phyloP scores from a whole-genome alignment of 345 rosid species.

The Aquilaria sinensis region DNA sequence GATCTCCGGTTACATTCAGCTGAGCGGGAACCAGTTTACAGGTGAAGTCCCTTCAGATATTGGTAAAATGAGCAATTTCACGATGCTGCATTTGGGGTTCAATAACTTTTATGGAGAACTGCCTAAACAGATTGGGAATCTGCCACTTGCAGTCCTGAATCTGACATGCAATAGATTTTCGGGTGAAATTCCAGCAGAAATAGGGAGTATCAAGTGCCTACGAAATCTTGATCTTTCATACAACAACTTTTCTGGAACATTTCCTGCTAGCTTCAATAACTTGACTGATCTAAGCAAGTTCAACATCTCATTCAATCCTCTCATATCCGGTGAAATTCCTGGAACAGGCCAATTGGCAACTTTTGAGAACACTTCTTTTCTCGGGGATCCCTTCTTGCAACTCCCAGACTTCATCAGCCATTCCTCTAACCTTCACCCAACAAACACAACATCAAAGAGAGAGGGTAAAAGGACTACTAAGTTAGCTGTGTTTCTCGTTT shows the following conservation, averaged over 20 bases:
- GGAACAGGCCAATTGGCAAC: conserved; percentile 73
- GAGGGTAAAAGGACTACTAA: conserved; percentile 20
- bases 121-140: conserved; percentile 47
- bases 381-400: conserved; percentile 60
- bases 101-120: conserved; percentile 50
- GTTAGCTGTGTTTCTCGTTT: conserved; percentile 26
- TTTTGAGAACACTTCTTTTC: conserved; percentile 60
- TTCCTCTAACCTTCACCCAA: conserved; percentile 3
- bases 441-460: background rate
- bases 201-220: conserved; percentile 58
- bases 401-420: conserved; percentile 48
- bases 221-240: conserved; percentile 75
- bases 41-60: conserved; percentile 61
- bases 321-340: conserved; percentile 62
- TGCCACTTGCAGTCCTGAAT: conserved; percentile 78
- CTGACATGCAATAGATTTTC: conserved; percentile 52
- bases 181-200: conserved; percentile 59
- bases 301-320: conserved; percentile 78
- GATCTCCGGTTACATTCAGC: conserved; percentile 77
- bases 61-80: conserved; percentile 53
- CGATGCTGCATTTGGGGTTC: conserved; percentile 65
- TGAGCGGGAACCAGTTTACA: conserved; percentile 60
- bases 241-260: conserved; percentile 78
- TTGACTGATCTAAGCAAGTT: conserved; percentile 66
- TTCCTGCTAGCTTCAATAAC: conserved; percentile 54